A percentile compares a stretch with the other conserved stretches of the same genome.
These are phyloP conservation scores for Choanephora cucurbitarum DNA, from an alignment of 371 early-diverging fungal genomes.

Conservation along the genomic window DNA sequence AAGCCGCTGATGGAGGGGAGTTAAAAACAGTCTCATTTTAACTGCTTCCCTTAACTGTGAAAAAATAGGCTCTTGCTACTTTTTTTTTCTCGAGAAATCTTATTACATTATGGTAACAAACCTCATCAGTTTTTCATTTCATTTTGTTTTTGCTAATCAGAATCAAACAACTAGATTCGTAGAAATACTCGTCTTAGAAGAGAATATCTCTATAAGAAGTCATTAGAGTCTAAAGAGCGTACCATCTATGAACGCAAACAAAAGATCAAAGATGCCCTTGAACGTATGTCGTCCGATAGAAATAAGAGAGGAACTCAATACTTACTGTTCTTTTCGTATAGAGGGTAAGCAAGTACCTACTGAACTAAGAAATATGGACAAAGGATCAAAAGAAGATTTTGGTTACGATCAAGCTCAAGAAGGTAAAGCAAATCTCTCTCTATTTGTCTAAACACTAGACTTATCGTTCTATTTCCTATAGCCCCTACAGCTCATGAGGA, in stretches of 20 bases:
- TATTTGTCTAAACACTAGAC: not conserved
- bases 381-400: constrained; percentile 74
- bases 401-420: constrained; percentile 88
- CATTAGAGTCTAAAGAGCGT: constrained; percentile 88
- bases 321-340: constrained; percentile 19
- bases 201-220: constrained; percentile 96
- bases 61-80: no score
- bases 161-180: constrained; percentile 58
- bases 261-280: constrained; percentile 88
- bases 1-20: no score
- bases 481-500: constrained; percentile 85
- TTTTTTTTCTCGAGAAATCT: no score
- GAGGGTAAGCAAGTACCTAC: constrained; percentile 87
- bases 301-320: constrained; percentile 44
- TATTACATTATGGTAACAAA: no score
- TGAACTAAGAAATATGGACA: constrained; percentile 80
- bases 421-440: no score
- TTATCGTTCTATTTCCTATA: constrained; percentile 22
- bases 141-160: no score
- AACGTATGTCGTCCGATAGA: constrained; percentile 46
- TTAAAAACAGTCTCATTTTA: no score
- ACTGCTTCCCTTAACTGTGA: no score
- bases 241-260: constrained; percentile 92
- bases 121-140: no score
- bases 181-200: constrained; percentile 82